Evolutionary conservation across 495 filamentous ascomycete species (phyloP).

Genomic region (Penicillium coffeae): DNA sequence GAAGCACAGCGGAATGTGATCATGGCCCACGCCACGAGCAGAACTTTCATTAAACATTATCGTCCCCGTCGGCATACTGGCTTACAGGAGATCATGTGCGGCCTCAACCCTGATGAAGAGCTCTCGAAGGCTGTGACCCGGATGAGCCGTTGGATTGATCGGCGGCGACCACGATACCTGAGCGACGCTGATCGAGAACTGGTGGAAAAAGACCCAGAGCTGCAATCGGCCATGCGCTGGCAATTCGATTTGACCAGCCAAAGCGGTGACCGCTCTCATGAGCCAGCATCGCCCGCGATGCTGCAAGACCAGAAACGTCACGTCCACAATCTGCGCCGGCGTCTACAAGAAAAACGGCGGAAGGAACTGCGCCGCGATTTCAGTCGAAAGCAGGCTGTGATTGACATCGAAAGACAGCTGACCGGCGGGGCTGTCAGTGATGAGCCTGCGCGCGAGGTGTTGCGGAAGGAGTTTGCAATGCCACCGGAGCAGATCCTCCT

Average conservation of each 20-base stretch:
- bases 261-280: constrained; percentile 5
- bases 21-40: constrained; percentile 27
- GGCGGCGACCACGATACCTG: constrained; percentile 26
- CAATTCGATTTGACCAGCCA: constrained; percentile 8
- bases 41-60: constrained; percentile 37
- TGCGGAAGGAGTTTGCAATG: constrained; percentile 17
- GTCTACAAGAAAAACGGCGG: constrained; percentile 15
- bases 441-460: constrained; percentile 14
- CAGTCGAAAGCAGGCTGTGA: constrained; percentile 16
- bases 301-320: constrained; percentile 14
- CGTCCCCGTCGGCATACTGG: constrained; percentile 30
- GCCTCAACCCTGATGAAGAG: constrained; percentile 21
- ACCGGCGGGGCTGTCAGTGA: constrained; percentile 15
- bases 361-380: constrained; percentile 15
- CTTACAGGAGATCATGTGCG: constrained; percentile 27
- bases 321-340: constrained; percentile 12
- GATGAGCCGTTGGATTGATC: constrained; percentile 36
- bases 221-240: constrained; percentile 5
- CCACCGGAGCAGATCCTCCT: constrained; percentile 20
- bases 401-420: constrained; percentile 24
- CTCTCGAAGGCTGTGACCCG: constrained; percentile 29
- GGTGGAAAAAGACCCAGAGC: constrained; percentile 9
- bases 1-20: constrained; percentile 39
- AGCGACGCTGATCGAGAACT: constrained; percentile 5
- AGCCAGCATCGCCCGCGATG: constrained; percentile 8